A percentile compares a stretch with the other conserved stretches of the same genome.
phyloP scores from a whole-genome alignment of 148 eudicot genomes.

The Rhododendron vialii region DNA sequence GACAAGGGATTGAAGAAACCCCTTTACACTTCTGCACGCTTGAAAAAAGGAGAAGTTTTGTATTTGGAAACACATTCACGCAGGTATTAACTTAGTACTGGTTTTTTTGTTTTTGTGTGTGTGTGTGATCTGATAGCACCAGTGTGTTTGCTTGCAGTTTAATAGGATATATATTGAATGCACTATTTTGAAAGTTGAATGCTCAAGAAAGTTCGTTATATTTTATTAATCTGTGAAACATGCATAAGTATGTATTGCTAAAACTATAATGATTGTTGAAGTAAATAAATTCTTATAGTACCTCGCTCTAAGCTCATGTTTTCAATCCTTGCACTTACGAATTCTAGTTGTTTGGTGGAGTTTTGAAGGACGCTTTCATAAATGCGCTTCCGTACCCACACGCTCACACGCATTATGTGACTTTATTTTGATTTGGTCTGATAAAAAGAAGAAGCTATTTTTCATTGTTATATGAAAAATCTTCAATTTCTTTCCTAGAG shows the following conservation, averaged over 20 bases:
- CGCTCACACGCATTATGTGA: not conserved
- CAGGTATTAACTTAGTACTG: constrained; percentile 43
- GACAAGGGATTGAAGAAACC: constrained; percentile 96
- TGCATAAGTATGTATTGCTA: not conserved
- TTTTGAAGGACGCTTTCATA: no score
- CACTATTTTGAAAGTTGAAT: not conserved
- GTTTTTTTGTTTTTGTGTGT: no score
- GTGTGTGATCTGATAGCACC: no score
- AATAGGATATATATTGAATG: not conserved
- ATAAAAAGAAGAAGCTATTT: not conserved
- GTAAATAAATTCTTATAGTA: not conserved
- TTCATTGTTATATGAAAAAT: not conserved
- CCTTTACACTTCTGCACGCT: constrained; percentile 82
- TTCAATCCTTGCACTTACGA: no score
- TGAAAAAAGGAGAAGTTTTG: constrained; percentile 97
- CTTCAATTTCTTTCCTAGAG: not conserved
- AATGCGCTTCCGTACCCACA: no score
- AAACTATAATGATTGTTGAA: not conserved
- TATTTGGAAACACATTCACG: constrained; percentile 81
- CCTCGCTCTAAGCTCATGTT: no score
- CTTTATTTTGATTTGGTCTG: not conserved
- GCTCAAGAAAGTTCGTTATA: not conserved
- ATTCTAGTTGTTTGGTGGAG: no score
- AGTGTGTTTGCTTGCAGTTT: not conserved
- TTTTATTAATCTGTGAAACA: not conserved